Conservation (phyloP, 148 eudicot species). For the Agrostemma githago region DNA sequence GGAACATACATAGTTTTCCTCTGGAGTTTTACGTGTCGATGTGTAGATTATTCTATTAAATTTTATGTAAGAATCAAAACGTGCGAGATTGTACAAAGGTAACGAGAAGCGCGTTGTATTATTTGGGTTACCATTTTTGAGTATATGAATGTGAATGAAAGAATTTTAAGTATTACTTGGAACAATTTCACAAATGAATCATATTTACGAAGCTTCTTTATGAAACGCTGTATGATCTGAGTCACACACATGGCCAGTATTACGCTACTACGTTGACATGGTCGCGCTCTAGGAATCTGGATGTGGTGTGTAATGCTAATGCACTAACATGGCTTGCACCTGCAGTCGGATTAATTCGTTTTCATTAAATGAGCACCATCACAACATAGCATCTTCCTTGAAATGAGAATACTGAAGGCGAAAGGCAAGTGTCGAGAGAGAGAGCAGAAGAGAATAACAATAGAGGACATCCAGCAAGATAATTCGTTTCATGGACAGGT, state of each 20-base stretch:
- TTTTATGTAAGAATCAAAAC: conserved; percentile 3
- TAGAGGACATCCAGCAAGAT: too few species aligned
- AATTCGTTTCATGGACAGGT: too few species aligned
- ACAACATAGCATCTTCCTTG: neutral
- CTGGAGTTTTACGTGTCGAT: neutral
- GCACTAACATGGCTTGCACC: neutral
- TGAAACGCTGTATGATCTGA: neutral
- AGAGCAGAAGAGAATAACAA: too few species aligned
- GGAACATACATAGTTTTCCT: conserved; percentile 2
- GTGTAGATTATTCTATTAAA: neutral
- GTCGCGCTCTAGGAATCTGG: neutral
- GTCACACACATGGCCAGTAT: neutral
- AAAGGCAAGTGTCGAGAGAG: too few species aligned
- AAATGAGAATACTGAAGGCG: too few species aligned
- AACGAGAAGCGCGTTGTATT: neutral
- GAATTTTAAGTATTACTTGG: neutral
- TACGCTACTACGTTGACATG: neutral
- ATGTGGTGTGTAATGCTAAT: neutral
- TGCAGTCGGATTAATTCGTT: neutral
- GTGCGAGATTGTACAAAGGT: conserved; percentile 5
- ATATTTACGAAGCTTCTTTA: neutral
- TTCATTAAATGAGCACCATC: neutral
- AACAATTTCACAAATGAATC: neutral
- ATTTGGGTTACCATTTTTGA: neutral
- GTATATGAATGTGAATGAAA: conserved; percentile 1